Base-by-base conservation (phyloP, 768 basidiomycete genomes). In the Macrolepiota albuminosa region DNA sequence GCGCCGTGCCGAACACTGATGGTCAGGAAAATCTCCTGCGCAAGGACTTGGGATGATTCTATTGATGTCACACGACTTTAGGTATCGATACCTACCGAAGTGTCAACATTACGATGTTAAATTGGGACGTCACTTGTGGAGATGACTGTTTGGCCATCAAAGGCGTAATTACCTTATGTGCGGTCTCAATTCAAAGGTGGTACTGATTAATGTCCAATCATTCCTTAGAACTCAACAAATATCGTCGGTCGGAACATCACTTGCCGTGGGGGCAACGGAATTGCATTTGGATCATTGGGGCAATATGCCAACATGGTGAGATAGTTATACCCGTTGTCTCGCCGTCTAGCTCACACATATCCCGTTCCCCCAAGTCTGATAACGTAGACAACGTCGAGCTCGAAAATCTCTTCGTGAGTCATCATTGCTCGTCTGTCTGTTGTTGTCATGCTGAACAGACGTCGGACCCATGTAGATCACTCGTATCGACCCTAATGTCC, bases 61-160 rank as follows among this genome's bases (percentile, higher is more conserved):
- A 36, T 31, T 34, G 11, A 33, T 39, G 26, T 21, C 7, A 18
- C 54, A 24, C 18, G 13, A 29, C 0, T 37, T 21, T 31, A 82
- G 82, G 83, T 1, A 83, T 84, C 55, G 75, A 84, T 66, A 85
- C 82, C 0, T 86, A 80, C 62, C 75, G 82, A 34, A 81, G 81
- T 59, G 75, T 81, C 60, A 66, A 71, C 5, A 68, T 86, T 37
- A 69, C 76, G 3, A 64, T 86, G 59, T 61, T 78, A 40, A 82
- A 85, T 65, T 85, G 79, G 80, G 83, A 85, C 69, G 74, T 85
- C 18, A 85, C 83, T n/a, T 81, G 78, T 56, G 83, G 84, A 18
- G 85, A 85, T 64, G 84, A 85, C 63, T 86, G 84, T 59, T 69
- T 85, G n/a, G 84, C 82, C 8, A 82, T 85, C 72, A 84, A 86